A percentile compares a stretch with the other conserved stretches of the same genome.
phyloP scores from a whole-genome alignment of 306 rosid species.

The Quercus berberidifolia region DNA sequence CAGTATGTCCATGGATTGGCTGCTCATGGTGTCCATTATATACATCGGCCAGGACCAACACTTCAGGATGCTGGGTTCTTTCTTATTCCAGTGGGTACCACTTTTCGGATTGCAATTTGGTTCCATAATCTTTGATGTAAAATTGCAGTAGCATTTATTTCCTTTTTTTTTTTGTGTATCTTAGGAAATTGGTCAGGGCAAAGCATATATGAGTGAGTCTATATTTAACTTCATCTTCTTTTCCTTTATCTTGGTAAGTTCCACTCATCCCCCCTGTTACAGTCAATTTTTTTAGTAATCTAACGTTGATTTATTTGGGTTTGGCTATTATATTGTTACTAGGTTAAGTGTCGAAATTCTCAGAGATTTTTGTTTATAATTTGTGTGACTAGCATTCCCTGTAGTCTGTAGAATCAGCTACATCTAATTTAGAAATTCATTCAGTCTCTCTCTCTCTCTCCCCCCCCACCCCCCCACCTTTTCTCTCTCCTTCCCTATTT shows the following conservation, averaged over 20 bases:
- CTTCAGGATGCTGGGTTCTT: conserved; percentile 88
- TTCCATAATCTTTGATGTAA: background rate
- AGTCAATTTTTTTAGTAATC: background rate
- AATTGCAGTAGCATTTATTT: conserved; percentile 7
- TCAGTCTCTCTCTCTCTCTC: background rate
- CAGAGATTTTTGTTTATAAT: background rate
- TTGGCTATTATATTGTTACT: background rate
- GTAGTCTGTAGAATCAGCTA: background rate
- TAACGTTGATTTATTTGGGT: background rate
- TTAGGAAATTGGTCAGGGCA: conserved; percentile 81
- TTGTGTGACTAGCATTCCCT: background rate
- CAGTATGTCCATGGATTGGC: conserved; percentile 89
- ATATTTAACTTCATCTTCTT: conserved; percentile 55
- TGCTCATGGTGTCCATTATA: conserved; percentile 84
- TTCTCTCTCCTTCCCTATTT: background rate
- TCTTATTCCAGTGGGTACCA: conserved; percentile 66
- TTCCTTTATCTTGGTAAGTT: conserved; percentile 69
- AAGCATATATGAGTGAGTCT: conserved; percentile 70
- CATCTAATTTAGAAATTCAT: background rate
- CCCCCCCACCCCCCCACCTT: background rate
- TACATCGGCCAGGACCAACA: conserved; percentile 77
- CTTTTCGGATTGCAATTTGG: background rate
- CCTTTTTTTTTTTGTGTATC: background rate
- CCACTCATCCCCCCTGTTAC: background rate
- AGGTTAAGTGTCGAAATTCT: background rate